Conservation (phyloP, 129 eudicot genomes). For the Pittosporum tobira region DNA sequence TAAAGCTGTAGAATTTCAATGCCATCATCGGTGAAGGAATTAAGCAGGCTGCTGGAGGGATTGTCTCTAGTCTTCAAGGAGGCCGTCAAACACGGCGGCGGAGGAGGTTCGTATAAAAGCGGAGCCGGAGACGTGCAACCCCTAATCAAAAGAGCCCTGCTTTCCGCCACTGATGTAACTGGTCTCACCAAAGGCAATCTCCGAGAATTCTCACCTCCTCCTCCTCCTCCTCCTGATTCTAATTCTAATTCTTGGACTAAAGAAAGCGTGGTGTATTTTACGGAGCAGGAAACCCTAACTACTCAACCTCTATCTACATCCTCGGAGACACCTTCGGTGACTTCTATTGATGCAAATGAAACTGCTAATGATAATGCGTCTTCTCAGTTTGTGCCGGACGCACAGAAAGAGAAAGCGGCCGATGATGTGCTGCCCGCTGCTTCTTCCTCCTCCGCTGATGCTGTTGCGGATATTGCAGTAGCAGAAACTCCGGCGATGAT, state of each 20-base stretch:
- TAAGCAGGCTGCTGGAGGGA: conserved; percentile 47
- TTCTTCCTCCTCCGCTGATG: conserved; percentile 6
- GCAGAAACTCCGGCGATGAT: conserved; percentile 4
- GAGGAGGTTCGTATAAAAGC: conserved; percentile 5
- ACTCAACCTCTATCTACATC: conserved; percentile 5
- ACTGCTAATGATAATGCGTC: not conserved
- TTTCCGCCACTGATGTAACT: conserved; percentile 51
- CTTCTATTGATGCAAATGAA: not conserved
- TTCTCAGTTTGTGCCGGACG: not conserved
- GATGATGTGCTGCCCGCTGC: not conserved
- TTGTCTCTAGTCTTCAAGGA: conserved; percentile 57
- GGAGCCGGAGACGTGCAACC: conserved; percentile 27
- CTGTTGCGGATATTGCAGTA: not conserved
- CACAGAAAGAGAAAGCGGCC: not conserved
- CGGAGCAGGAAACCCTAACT: conserved; percentile 10
- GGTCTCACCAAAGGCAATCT: conserved; percentile 73
- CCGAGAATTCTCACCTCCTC: conserved; percentile 15
- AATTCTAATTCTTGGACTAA: not conserved
- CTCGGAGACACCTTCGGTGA: not conserved
- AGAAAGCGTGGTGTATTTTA: conserved; percentile 40
- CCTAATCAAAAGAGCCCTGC: conserved; percentile 35
- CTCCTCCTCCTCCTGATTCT: conserved; percentile 9
- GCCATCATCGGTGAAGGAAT: conserved; percentile 33
- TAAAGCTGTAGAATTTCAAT: not conserved
- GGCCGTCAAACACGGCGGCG: conserved; percentile 19